These are phyloP conservation scores for Colletotrichum gigasporum DNA, from an alignment of 2,329 filamentous ascomycete species.

Conservation along the genomic window DNA sequence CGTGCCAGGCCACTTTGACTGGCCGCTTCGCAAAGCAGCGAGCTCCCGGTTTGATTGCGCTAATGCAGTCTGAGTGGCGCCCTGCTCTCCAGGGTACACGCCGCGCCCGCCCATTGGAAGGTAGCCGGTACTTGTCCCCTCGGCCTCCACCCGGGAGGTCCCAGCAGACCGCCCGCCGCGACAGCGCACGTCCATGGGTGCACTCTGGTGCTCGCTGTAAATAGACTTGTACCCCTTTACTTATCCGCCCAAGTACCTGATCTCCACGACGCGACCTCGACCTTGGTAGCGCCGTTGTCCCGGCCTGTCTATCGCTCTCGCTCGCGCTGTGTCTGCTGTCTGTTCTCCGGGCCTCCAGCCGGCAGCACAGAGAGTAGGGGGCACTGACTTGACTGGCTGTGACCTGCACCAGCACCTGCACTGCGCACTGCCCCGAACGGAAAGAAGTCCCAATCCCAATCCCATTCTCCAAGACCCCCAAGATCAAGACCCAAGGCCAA, in stretches of 20 bases:
- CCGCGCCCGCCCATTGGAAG: background rate
- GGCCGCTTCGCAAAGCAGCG: conserved; percentile 19
- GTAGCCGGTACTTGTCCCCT: conserved; percentile 15
- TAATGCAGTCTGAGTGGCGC: conserved; percentile 28
- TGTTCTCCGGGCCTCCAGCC: conserved; percentile 11
- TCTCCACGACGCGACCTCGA: conserved; percentile 26
- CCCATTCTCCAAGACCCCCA: background rate
- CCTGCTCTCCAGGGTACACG: background rate
- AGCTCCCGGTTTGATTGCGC: conserved; percentile 29
- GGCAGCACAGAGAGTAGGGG: background rate
- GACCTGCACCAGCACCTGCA: background rate
- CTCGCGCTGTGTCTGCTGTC: conserved; percentile 17
- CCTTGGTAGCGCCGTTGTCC: conserved; percentile 21
- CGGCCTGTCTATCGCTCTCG: conserved; percentile 21
- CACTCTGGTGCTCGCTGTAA: conserved; percentile 1
- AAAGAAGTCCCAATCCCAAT: background rate
- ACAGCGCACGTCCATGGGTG: conserved; percentile 2
- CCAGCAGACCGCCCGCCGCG: background rate
- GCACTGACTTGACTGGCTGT: conserved; percentile 3
- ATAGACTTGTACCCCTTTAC: conserved; percentile 15
- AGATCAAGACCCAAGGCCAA: background rate
- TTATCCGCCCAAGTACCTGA: conserved; percentile 14
- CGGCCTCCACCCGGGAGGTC: conserved; percentile 5
- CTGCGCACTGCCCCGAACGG: no score
- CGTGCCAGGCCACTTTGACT: conserved; percentile 16